phyloP scores from a whole-genome alignment of 2,329 filamentous ascomycete genomes.

The Colletotrichum sp. region DNA sequence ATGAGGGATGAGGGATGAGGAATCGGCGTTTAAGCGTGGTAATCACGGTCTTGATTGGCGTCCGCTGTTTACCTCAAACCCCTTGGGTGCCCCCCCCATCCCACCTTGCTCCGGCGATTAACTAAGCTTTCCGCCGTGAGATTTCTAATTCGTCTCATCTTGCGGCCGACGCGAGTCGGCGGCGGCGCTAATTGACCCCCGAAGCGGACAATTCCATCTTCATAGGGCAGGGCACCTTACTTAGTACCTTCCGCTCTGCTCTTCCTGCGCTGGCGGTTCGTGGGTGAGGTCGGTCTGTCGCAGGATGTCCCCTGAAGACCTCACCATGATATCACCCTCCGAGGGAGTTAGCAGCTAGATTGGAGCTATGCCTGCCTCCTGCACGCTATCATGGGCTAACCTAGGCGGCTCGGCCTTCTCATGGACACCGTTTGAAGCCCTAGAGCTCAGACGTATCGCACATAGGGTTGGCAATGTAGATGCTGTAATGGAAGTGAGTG shows the following conservation, averaged over 20 bases:
- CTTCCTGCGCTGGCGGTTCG: neutral
- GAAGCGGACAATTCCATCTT: neutral
- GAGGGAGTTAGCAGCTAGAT: neutral
- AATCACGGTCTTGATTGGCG: neutral
- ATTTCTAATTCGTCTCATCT: conserved; percentile 18
- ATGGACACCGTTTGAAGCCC: neutral
- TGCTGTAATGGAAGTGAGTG: neutral
- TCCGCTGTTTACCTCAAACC: neutral
- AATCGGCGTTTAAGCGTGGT: neutral
- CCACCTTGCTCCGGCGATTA: conserved; percentile 3
- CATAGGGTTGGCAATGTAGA: neutral
- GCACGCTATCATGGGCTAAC: neutral
- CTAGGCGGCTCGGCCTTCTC: neutral
- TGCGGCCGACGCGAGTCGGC: neutral
- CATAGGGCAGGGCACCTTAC: neutral
- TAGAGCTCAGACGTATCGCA: neutral
- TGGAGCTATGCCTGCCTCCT: neutral
- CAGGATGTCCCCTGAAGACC: neutral
- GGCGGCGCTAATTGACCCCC: neutral
- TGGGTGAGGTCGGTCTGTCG: neutral
- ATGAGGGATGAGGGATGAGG: neutral
- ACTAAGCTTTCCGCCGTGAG: conserved; percentile 12
- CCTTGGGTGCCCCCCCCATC: neutral
- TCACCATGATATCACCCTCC: neutral
- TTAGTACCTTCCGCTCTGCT: neutral